Conservation (phyloP, 2,329 filamentous ascomycete species). For the Epichloe aotearoae region DNA sequence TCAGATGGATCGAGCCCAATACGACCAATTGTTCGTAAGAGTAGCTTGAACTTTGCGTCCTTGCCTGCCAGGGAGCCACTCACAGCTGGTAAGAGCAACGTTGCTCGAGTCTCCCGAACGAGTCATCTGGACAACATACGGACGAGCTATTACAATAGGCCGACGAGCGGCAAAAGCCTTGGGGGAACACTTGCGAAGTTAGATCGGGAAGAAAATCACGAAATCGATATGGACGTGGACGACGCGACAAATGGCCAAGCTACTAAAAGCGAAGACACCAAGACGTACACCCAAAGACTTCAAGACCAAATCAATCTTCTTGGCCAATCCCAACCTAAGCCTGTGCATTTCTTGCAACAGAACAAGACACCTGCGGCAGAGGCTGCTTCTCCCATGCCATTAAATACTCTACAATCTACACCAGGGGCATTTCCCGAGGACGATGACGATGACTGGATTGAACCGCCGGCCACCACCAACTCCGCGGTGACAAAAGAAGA, state of each 20-base stretch:
- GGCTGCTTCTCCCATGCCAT: slow-evolving; percentile 15
- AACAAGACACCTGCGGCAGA: slow-evolving; percentile 19
- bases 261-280: slow-evolving; percentile 36
- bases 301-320: slow-evolving; percentile 81
- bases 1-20: slow-evolving; percentile 64
- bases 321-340: slow-evolving; percentile 41
- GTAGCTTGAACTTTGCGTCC: slow-evolving; percentile 87
- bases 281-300: slow-evolving; percentile 84
- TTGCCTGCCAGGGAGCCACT: slow-evolving; percentile 84
- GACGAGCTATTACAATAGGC: slow-evolving; percentile 60
- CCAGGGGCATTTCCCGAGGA: slow-evolving; percentile 50
- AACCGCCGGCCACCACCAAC: slow-evolving; percentile 29
- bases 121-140: slow-evolving; percentile 66
- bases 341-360: slow-evolving; percentile 23
- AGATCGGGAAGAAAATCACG: slow-evolving; percentile 30
- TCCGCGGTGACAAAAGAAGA: slow-evolving; percentile 15
- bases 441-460: slow-evolving; percentile 51
- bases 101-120: slow-evolving; percentile 55
- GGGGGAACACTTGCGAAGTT: slow-evolving; percentile 33
- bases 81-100: slow-evolving; percentile 71
- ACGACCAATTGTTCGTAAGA: slow-evolving; percentile 72
- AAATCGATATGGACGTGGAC: slow-evolving; percentile 42
- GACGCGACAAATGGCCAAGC: slow-evolving; percentile 21
- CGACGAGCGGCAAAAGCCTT: slow-evolving; percentile 61
- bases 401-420: slow-evolving; percentile 26